Evolutionary conservation across 1,284 basidiomycete genomes (phyloP).

Genomic region (Baeospora myosura): DNA sequence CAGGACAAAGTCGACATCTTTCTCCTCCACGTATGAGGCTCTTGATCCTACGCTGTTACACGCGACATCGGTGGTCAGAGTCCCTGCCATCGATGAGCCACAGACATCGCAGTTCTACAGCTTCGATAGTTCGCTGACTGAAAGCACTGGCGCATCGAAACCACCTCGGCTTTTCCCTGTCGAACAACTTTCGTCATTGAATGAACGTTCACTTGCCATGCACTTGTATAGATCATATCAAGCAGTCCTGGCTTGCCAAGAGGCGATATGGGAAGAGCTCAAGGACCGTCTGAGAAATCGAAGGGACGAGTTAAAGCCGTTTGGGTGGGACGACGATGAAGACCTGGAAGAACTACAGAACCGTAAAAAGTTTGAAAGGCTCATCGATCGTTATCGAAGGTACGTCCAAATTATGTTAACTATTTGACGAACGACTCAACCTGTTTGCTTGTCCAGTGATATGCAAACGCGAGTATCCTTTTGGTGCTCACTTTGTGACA

Average conservation of each 20-base stretch:
- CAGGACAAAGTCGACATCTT: constrained; percentile 21
- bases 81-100: too few species aligned
- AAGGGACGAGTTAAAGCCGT: constrained; percentile 39
- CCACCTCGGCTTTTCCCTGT: constrained; percentile 38
- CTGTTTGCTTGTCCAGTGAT: constrained; percentile 36
- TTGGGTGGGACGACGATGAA: constrained; percentile 64
- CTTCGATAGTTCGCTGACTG: constrained; percentile 27
- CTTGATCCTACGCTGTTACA: not conserved
- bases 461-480: constrained; percentile 62
- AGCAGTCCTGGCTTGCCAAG: constrained; percentile 59
- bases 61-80: not conserved
- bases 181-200: constrained; percentile 38
- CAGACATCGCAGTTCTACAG: constrained; percentile 19
- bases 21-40: constrained; percentile 13
- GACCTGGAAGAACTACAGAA: constrained; percentile 48
- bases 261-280: constrained; percentile 78
- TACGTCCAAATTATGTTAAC: constrained; percentile 24
- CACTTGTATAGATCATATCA: constrained; percentile 61
- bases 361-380: constrained; percentile 54
- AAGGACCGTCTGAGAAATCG: constrained; percentile 51
- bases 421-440: constrained; percentile 2
- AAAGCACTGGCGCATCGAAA: constrained; percentile 28
- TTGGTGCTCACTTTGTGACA: constrained; percentile 55
- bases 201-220: constrained; percentile 60
- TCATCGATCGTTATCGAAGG: constrained; percentile 57